Base-by-base conservation (phyloP, 2,329 filamentous ascomycete genomes). In the Chrysosporium keratinophilum region DNA sequence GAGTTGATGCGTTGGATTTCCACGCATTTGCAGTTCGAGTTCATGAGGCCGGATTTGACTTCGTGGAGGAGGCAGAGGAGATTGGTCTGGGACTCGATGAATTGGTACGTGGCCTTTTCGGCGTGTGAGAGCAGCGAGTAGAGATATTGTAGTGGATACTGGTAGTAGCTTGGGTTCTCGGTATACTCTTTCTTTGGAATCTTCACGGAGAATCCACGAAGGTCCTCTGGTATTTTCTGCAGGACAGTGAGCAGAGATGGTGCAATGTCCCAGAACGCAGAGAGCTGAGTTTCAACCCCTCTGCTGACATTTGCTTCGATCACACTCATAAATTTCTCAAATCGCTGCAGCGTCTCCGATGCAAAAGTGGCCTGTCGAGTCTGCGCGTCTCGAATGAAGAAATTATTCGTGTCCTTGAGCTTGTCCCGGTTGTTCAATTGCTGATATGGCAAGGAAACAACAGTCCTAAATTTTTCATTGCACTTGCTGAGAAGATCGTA, bases 251-350 rank as follows among this genome's bases (percentile, higher is more conserved):
- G 77, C 0, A 98, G 77, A 2, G 84, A 82, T 2, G 93, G 93
- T 1, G 90, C 91, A 63, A 97, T 95, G 65, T 98, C 93, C 93
- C 93, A 98, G 68, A 97, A 98, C 0, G 91, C 90, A 9, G 85
- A 90, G 1, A 96, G 78, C 70, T 97, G 93, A 53, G 88, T 81
- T 66, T 96, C 89, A 10, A 97, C 88, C 14, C 91, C 93, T 9
- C 87, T 83, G 17, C 83, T 82, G 19, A 95, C 90, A 53, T 93
- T 93, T 61, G 83, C 78, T 66, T 95, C 88, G 31, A 96, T 81
- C 5, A 93, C 81, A 45, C 79, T 77, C 60, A 87, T 78, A 65
- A 97, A 90, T 19, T 85, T 83, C 60, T 87, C 80, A 17, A 84
- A 83, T 11, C 93, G 83, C 59, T 81, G 78, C 33, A 90, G 74